phyloP scores from a whole-genome alignment of 179 eudicot species.

The Silene vulgaris region DNA sequence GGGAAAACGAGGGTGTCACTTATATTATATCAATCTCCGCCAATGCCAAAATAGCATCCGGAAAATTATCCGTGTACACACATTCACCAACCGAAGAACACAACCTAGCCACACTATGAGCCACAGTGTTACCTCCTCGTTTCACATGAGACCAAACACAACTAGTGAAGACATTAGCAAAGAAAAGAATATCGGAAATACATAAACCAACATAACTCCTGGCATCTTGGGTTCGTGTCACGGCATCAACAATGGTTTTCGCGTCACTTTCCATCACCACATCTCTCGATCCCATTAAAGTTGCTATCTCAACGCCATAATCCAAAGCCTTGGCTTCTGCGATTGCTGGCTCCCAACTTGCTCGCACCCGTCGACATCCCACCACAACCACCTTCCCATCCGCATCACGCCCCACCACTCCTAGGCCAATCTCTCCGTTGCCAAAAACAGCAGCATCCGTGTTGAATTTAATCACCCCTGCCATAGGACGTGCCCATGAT shows the following conservation, averaged over 20 bases:
- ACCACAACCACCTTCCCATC: not conserved
- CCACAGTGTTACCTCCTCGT: not conserved
- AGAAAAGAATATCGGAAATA: not conserved
- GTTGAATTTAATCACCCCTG: not conserved
- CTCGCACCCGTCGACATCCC: too few relatives aligned
- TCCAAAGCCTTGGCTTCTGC: not conserved
- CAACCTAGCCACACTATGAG: not conserved
- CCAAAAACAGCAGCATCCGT: not conserved
- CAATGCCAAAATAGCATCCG: not conserved
- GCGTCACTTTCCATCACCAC: not conserved
- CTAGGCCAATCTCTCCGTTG: not conserved
- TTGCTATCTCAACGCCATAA: not conserved
- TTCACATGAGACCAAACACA: not conserved
- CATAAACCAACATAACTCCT: too few relatives aligned
- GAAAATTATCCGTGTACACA: not conserved
- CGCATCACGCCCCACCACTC: not conserved
- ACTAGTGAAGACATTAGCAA: not conserved
- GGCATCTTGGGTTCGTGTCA: not conserved
- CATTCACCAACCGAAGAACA: not conserved
- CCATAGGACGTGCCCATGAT: not conserved
- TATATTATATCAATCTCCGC: constrained; percentile 1
- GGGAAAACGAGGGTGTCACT: not conserved
- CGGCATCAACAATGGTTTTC: not conserved
- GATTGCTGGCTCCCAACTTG: too few relatives aligned
- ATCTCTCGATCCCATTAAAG: not conserved